phyloP scores from a whole-genome alignment of 352 stramenopile genomes.

The Phytophthora fragariaefolia region DNA sequence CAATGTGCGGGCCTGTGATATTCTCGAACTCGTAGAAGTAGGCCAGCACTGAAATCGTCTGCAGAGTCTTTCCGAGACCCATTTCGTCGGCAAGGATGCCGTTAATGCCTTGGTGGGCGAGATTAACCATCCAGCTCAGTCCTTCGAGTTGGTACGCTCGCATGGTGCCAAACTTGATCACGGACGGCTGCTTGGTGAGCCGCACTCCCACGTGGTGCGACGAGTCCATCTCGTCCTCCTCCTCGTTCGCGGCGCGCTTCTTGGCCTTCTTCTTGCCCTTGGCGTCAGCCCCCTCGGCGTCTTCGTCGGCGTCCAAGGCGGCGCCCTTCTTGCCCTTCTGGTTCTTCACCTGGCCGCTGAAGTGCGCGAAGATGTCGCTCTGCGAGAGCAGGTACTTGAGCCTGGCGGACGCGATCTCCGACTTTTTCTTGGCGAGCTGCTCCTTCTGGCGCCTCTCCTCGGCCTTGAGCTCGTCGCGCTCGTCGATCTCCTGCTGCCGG shows the following conservation, averaged over 20 bases:
- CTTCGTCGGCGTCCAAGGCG: slow-evolving; percentile 49
- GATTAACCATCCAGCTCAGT: slow-evolving; percentile 99
- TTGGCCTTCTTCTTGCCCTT: slow-evolving; percentile 70
- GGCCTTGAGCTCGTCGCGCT: slow-evolving; percentile 76
- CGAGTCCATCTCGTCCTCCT: slow-evolving; percentile 83
- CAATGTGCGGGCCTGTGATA: slow-evolving; percentile 90
- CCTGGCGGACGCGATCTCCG: slow-evolving; percentile 77
- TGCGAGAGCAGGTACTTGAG: slow-evolving; percentile 96
- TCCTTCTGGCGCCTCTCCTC: slow-evolving; percentile 85
- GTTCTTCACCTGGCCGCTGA: slow-evolving; percentile 90
- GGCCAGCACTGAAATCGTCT: slow-evolving; percentile 88
- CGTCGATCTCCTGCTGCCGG: slow-evolving; percentile 71
- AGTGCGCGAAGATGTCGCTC: slow-evolving; percentile 98
- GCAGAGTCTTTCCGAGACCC: slow-evolving; percentile 98
- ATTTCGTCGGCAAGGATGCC: slow-evolving; percentile 98
- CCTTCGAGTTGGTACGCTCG: slow-evolving; percentile 98
- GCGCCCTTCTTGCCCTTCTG: slow-evolving; percentile 39
- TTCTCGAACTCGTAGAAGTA: slow-evolving; percentile 90
- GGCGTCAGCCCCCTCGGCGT: slow-evolving; percentile 75
- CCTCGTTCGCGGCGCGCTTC: slow-evolving; percentile 84
- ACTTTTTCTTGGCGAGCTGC: slow-evolving; percentile 77
- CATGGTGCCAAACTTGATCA: slow-evolving; percentile 96
- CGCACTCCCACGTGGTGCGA: slow-evolving; percentile 85
- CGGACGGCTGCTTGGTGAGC: slow-evolving; percentile 90
- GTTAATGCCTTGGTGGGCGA: slow-evolving; percentile 99